Evolutionary conservation across 1,139 yeast species (phyloP).

Genomic region (Lodderomyces parapsilosis): DNA sequence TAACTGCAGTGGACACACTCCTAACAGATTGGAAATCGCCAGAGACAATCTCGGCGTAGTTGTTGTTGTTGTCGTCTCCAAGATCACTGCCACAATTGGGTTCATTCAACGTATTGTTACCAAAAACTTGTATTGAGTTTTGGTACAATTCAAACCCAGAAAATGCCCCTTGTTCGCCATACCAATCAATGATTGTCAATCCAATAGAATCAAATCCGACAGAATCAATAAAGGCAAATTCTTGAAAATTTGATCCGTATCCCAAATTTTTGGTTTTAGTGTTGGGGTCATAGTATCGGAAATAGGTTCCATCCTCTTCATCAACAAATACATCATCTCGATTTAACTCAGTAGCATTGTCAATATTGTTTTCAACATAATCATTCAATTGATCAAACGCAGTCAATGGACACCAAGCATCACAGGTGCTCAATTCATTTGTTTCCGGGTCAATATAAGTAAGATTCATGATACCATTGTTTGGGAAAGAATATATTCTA

Average conservation of each 20-base stretch:
- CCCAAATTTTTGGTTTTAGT: slow-evolving; percentile 46
- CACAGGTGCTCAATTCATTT: slow-evolving; percentile 60
- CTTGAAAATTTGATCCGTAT: slow-evolving; percentile 60
- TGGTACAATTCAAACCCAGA: slow-evolving; percentile 75
- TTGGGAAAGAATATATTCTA: slow-evolving; percentile 74
- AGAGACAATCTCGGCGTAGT: slow-evolving; percentile 29
- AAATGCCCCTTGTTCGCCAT: slow-evolving; percentile 68
- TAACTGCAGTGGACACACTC: slow-evolving; percentile 18
- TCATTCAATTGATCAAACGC: slow-evolving; percentile 29
- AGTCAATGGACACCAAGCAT: slow-evolving; percentile 80
- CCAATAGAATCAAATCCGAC: slow-evolving; percentile 63
- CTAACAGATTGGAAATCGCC: slow-evolving; percentile 36
- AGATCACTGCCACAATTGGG: slow-evolving; percentile 52
- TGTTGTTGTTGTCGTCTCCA: slow-evolving; percentile 28
- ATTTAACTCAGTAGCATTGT: slow-evolving; percentile 21
- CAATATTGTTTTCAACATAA: slow-evolving; percentile 20
- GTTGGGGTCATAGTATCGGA: slow-evolving; percentile 39
- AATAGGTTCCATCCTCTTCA: slow-evolving; percentile 34
- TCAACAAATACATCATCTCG: slow-evolving; percentile 30
- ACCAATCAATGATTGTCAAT: slow-evolving; percentile 66
- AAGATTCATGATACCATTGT: slow-evolving; percentile 87
- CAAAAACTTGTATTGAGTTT: slow-evolving; percentile 59
- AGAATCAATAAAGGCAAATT: slow-evolving; percentile 74
- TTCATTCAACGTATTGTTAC: slow-evolving; percentile 70
- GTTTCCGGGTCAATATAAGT: slow-evolving; percentile 78